phyloP scores from a whole-genome alignment of 345 rosid genomes.

The Conringia planisiliqua region DNA sequence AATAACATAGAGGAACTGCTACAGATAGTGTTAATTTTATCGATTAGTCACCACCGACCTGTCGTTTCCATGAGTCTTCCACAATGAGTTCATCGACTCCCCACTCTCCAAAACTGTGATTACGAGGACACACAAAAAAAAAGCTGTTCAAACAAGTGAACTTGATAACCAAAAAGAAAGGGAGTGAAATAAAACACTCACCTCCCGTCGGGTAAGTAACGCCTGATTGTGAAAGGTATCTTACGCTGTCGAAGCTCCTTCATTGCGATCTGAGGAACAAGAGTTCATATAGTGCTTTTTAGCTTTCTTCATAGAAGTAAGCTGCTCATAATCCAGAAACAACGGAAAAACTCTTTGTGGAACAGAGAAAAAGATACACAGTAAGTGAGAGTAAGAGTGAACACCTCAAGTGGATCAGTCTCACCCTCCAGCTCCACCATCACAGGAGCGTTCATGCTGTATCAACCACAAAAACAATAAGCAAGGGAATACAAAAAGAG shows the following conservation, averaged over 20 bases:
- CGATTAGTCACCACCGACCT: constrained; percentile 73
- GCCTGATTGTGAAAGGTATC: constrained; percentile 11
- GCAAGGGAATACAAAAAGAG: background rate
- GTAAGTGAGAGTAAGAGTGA: background rate
- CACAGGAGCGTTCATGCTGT: constrained; percentile 88
- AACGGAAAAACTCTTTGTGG: background rate
- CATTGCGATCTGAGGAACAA: background rate
- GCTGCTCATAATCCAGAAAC: background rate
- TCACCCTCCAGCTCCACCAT: constrained; percentile 91
- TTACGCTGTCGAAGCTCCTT: constrained; percentile 2
- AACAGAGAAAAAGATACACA: background rate
- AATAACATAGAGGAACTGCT: background rate
- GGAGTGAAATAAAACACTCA: constrained; percentile 19
- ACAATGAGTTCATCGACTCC: constrained; percentile 85
- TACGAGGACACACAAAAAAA: background rate
- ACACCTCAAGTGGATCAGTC: constrained; percentile 80
- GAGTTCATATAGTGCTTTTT: background rate
- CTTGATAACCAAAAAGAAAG: background rate
- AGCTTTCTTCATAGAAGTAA: background rate
- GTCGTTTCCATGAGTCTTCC: constrained; percentile 93
- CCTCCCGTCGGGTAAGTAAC: constrained; percentile 44
- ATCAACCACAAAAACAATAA: constrained; percentile 2
- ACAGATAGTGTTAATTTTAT: background rate
- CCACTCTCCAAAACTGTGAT: constrained; percentile 68
- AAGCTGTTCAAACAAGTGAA: background rate